phyloP scores from a whole-genome alignment of 2,329 filamentous ascomycete species.

The Aspergillus cejpii region DNA sequence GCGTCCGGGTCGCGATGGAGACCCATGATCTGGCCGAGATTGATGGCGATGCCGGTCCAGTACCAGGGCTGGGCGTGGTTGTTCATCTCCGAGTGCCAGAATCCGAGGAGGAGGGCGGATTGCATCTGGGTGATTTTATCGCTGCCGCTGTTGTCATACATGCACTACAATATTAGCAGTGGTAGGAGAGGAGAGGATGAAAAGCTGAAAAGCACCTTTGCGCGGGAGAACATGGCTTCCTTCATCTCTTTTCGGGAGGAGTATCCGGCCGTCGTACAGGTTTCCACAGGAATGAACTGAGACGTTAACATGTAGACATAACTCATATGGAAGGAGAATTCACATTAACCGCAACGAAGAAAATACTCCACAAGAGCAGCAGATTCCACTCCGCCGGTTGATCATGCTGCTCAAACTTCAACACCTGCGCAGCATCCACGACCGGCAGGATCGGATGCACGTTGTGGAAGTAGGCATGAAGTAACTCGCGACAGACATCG shows the following conservation, averaged over 20 bases:
- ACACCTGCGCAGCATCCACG: slow-evolving; percentile 27
- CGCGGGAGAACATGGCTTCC: slow-evolving; percentile 33
- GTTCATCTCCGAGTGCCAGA: slow-evolving; percentile 40
- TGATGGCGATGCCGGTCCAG: slow-evolving; percentile 43
- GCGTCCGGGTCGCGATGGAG: slow-evolving; percentile 32
- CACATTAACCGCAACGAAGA: slow-evolving; percentile 35
- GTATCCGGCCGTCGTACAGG: slow-evolving; percentile 28
- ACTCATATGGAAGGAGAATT: background rate
- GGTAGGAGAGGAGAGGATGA: background rate
- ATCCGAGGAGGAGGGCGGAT: slow-evolving; percentile 39
- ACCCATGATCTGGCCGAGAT: slow-evolving; percentile 40
- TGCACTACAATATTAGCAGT: slow-evolving; percentile 9
- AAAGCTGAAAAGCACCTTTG: slow-evolving; percentile 29
- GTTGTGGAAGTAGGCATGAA: slow-evolving; percentile 34
- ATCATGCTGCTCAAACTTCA: slow-evolving; percentile 24
- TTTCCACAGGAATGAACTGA: slow-evolving; percentile 22
- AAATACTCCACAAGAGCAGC: slow-evolving; percentile 38
- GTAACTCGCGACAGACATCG: slow-evolving; percentile 26
- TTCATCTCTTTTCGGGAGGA: slow-evolving; percentile 33
- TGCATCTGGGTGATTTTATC: slow-evolving; percentile 42
- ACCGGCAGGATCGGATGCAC: slow-evolving; percentile 37
- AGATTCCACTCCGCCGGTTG: slow-evolving; percentile 29
- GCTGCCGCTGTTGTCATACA: slow-evolving; percentile 32
- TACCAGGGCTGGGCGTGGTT: slow-evolving; percentile 43
- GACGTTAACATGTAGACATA: background rate